phyloP scores from a whole-genome alignment of 1,139 yeast species.

The Hyphopichia burtonii region DNA sequence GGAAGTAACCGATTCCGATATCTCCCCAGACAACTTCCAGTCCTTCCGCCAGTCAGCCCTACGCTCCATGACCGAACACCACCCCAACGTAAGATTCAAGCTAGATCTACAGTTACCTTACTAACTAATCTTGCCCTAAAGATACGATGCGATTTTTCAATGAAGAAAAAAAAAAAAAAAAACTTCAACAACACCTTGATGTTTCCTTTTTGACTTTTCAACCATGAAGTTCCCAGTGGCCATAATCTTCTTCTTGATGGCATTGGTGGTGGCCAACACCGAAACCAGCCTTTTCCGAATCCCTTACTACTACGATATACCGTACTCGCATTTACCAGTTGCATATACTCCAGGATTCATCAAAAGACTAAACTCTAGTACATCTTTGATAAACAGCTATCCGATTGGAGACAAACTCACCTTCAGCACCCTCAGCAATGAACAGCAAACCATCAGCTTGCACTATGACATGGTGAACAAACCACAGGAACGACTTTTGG shows the following conservation, averaged over 20 bases:
- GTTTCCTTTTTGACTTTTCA: no score
- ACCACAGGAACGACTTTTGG: constrained; percentile 20
- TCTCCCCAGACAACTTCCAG: no score
- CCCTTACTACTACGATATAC: constrained; percentile 38
- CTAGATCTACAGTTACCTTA: no score
- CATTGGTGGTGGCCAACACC: constrained; percentile 26
- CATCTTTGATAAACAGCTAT: constrained; percentile 24
- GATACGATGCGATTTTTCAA: no score
- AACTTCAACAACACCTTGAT: no score
- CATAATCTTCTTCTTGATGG: not conserved
- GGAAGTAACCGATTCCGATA: not conserved
- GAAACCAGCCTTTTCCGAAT: constrained; percentile 33
- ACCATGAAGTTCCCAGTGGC: no score
- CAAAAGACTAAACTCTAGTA: constrained; percentile 22
- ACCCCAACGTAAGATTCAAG: no score
- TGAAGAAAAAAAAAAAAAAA: no score
- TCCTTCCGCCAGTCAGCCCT: no score
- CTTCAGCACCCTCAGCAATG: not conserved
- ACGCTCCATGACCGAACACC: no score
- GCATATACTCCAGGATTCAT: constrained; percentile 24
- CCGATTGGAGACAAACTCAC: constrained; percentile 21
- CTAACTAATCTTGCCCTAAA: no score
- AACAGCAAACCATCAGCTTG: not conserved
- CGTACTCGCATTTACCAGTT: constrained; percentile 25
- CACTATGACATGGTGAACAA: constrained; percentile 15